phyloP scores from a whole-genome alignment of 2,329 filamentous ascomycete genomes.

The Alternaria tenuissima region DNA sequence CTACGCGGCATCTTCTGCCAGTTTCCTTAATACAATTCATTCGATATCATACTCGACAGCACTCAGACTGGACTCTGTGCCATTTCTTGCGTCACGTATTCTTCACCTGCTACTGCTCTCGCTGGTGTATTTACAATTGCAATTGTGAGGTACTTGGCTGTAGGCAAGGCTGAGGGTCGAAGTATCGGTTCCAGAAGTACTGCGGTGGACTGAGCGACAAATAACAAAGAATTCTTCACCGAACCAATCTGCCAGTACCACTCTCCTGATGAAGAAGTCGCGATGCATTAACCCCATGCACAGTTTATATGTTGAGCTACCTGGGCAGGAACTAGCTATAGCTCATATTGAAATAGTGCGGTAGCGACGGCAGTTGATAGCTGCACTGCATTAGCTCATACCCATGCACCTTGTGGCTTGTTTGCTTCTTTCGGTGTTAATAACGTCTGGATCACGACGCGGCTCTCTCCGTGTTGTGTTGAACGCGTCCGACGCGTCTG shows the following conservation, averaged over 20 bases:
- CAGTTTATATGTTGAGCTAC: slow-evolving; percentile 8
- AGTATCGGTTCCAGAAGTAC: slow-evolving; percentile 30
- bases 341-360: neutral
- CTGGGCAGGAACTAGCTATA: neutral
- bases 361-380: slow-evolving; percentile 6
- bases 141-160: slow-evolving; percentile 29
- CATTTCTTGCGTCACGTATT: slow-evolving; percentile 16
- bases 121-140: slow-evolving; percentile 30
- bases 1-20: slow-evolving; percentile 30
- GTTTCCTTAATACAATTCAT: slow-evolving; percentile 26
- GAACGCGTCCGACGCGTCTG: neutral
- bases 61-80: slow-evolving; percentile 28
- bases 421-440: slow-evolving; percentile 1
- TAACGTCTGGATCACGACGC: neutral
- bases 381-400: neutral
- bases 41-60: slow-evolving; percentile 23
- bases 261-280: neutral
- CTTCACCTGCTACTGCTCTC: slow-evolving; percentile 36
- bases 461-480: neutral
- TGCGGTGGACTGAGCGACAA: slow-evolving; percentile 33
- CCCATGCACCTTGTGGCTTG: neutral
- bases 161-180: slow-evolving; percentile 38
- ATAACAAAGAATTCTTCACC: slow-evolving; percentile 30
- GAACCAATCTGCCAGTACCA: neutral
- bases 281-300: neutral